Base-by-base conservation (phyloP, 805 yeast species). In the Blastobotrys americana region DNA sequence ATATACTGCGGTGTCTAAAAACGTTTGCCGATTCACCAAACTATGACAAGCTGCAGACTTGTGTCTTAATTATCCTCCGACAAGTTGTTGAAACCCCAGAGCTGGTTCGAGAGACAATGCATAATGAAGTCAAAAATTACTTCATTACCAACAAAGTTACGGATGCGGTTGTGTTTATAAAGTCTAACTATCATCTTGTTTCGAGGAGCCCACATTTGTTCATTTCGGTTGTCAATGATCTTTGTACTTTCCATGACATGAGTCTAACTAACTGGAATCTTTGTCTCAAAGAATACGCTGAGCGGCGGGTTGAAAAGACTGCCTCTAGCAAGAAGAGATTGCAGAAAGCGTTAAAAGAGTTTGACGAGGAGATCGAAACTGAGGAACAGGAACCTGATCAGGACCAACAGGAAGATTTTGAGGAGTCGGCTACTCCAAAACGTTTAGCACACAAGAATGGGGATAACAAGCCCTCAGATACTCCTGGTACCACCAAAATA, bases 61-160 rank as follows among this genome's bases (percentile, higher is more conserved):
- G 76, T 1, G 66, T 80, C 17, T 68, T 78, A 0, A 66, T 77
- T 9, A 64, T 87, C 27, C 59, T 81, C 1, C 73, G 96, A 57
- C 69, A 83, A 37, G 80, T 88, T 46, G 77, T 81, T 58, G 97
- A 88, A 60, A 73, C 77, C 2, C 59, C 66, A 0, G 71, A 69
- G 0, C 64, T 75, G 9, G 64, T 86, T 3, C 66, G 68, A 22
- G 65, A 66, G 6, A 63, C 74, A 33, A 74, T 85, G 55, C 54
- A 64, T 0, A 65, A 71, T 18, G 87, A 81, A 45, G 58, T 84
- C 8, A 59, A 70, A 3, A 67, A 64, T 20, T 63, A 70, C 23
- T 70, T 79, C 43, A 15, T 38, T 6, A 34, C 40, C n/a, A 37
- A 37, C 15, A 13, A 38, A 4, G 43, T 40, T 9, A 51, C 52